These are phyloP conservation scores for Beauveria sp. DNA, from an alignment of 2,329 filamentous ascomycete species.

Conservation along the genomic window DNA sequence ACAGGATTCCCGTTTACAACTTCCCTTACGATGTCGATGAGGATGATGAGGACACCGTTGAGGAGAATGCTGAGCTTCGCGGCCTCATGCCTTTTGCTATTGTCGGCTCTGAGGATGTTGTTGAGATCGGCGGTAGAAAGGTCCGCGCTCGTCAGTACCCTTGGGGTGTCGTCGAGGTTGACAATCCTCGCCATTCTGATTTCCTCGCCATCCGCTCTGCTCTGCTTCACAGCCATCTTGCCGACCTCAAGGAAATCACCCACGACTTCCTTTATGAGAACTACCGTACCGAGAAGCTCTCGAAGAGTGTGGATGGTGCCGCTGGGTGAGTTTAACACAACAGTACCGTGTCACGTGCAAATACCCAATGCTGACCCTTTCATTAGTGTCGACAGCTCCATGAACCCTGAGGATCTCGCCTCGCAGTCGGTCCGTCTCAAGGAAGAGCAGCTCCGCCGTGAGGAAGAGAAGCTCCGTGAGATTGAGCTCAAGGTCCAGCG, in stretches of 20 bases:
- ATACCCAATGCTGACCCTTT: constrained; percentile 22
- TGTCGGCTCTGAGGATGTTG: constrained; percentile 89
- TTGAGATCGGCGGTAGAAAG: constrained; percentile 88
- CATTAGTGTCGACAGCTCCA: constrained; percentile 60
- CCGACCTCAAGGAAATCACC: constrained; percentile 98
- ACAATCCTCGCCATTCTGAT: constrained; percentile 97
- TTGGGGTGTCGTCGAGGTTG: constrained; percentile 97
- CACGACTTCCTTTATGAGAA: constrained; percentile 99
- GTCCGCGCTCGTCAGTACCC: constrained; percentile 96
- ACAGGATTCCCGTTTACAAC: constrained; percentile 99
- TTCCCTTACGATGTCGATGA: constrained; percentile 99
- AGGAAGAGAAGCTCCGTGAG: constrained; percentile 99
- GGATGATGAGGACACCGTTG: constrained; percentile 97
- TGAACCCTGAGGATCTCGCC: constrained; percentile 96
- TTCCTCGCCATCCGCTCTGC: constrained; percentile 96
- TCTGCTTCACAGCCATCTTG: constrained; percentile 93
- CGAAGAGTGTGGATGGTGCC: constrained; percentile 95
- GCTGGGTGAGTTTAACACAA: constrained; percentile 61
- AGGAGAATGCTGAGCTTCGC: constrained; percentile 96
- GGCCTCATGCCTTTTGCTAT: constrained; percentile 99
- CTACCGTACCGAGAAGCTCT: constrained; percentile 99
- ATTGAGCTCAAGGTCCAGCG: constrained; percentile 99
- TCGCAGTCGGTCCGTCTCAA: constrained; percentile 97
- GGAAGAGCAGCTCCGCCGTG: constrained; percentile 97
- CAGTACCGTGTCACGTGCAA: background rate